phyloP scores from a whole-genome alignment of 495 filamentous ascomycete genomes.

The Pyrenula aspistea region DNA sequence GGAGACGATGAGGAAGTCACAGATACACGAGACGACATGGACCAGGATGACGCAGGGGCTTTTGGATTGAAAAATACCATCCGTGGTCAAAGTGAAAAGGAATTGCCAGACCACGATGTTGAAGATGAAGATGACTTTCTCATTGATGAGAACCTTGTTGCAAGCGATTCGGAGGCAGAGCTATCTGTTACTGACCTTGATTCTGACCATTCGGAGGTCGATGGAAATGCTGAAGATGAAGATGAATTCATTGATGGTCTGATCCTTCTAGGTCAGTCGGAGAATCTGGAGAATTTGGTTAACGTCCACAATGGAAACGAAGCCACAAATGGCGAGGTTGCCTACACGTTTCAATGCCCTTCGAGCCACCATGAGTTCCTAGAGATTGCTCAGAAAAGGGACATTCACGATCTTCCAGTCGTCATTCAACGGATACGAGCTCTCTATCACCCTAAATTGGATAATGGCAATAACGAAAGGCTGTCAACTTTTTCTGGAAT shows the following conservation, averaged over 20 bases:
- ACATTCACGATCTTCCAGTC: constrained; percentile 53
- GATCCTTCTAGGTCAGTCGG: constrained; percentile 16
- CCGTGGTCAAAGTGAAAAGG: constrained; percentile 12
- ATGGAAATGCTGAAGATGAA: constrained; percentile 27
- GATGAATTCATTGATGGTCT: constrained; percentile 33
- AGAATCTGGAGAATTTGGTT: no score
- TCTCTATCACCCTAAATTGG: constrained; percentile 78
- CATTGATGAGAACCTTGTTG: constrained; percentile 76
- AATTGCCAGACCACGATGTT: constrained; percentile 33
- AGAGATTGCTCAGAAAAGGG: constrained; percentile 43
- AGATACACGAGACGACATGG: constrained; percentile 19
- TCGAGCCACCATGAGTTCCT: constrained; percentile 63
- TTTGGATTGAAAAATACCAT: constrained; percentile 33
- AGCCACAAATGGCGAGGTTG: constrained; percentile 40
- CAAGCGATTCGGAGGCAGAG: constrained; percentile 39
- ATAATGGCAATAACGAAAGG: constrained; percentile 70
- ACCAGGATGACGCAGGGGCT: constrained; percentile 31
- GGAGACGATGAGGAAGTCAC: constrained; percentile 31
- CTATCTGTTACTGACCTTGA: constrained; percentile 41
- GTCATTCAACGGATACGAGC: constrained; percentile 83
- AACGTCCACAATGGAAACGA: constrained; percentile 6
- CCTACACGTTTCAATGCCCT: constrained; percentile 79
- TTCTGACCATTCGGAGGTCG: constrained; percentile 47
- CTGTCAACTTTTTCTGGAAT: constrained; percentile 60
- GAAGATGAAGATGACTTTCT: constrained; percentile 91